phyloP scores from a whole-genome alignment of 2,329 filamentous ascomycete species.

The Truncatella angustata region DNA sequence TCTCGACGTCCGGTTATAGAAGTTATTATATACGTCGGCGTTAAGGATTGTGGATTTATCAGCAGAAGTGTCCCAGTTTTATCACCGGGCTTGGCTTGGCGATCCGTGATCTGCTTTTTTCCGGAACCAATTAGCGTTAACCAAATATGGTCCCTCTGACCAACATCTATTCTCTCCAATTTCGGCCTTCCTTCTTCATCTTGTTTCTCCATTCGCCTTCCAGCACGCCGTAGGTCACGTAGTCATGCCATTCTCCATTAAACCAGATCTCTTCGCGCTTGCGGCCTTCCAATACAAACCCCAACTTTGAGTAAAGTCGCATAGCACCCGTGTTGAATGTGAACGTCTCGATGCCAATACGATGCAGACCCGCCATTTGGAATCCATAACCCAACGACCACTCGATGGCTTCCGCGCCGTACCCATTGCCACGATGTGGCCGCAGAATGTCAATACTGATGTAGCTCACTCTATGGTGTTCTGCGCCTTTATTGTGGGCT shows the following conservation, averaged over 20 bases:
- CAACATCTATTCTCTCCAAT: slow-evolving; percentile 7
- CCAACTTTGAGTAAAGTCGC: slow-evolving; percentile 31
- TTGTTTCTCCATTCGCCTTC: slow-evolving; percentile 29
- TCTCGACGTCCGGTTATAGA: background rate
- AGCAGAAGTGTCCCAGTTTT: background rate
- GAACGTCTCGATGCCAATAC: slow-evolving; percentile 30
- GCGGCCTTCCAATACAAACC: slow-evolving; percentile 32
- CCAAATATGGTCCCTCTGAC: background rate
- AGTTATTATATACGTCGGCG: background rate
- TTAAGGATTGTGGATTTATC: background rate
- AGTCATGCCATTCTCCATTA: slow-evolving; percentile 32
- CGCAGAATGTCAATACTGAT: slow-evolving; percentile 30
- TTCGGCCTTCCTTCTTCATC: slow-evolving; percentile 13
- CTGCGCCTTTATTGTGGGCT: slow-evolving; percentile 16
- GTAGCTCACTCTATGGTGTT: slow-evolving; percentile 40
- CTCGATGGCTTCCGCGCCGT: slow-evolving; percentile 35
- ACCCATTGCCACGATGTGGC: slow-evolving; percentile 29
- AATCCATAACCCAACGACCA: slow-evolving; percentile 34
- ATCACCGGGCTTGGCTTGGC: no score
- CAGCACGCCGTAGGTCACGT: slow-evolving; percentile 31
- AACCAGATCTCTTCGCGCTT: slow-evolving; percentile 32
- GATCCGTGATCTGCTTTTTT: no score
- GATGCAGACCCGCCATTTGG: slow-evolving; percentile 32
- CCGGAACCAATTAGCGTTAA: no score
- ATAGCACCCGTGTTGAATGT: slow-evolving; percentile 31